Evolutionary conservation across 257 asterid species (phyloP).

Genomic region (Petunia secreta): DNA sequence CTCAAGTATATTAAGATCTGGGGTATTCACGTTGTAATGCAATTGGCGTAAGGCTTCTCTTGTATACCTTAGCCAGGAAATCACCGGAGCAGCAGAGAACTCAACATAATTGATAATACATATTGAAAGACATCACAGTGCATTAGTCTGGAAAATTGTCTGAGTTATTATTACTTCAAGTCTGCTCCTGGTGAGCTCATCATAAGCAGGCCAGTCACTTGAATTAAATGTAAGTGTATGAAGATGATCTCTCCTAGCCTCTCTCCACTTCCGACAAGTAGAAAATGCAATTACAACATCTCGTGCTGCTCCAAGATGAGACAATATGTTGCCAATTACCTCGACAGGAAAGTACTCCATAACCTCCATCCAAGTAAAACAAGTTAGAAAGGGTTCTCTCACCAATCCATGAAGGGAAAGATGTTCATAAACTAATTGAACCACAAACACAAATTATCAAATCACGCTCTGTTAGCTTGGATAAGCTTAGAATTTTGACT

Average conservation of each 20-base stretch:
- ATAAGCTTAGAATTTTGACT: no score
- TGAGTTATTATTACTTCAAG: slow-evolving; percentile 17
- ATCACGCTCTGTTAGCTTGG: neutral
- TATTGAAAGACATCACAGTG: slow-evolving; percentile 20
- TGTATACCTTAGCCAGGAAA: slow-evolving; percentile 24
- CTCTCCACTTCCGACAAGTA: slow-evolving; percentile 24
- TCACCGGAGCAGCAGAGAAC: slow-evolving; percentile 5
- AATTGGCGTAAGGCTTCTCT: slow-evolving; percentile 52
- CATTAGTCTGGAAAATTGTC: slow-evolving; percentile 19
- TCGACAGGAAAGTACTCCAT: slow-evolving; percentile 26
- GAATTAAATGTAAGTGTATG: slow-evolving; percentile 24
- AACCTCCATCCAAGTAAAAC: slow-evolving; percentile 15
- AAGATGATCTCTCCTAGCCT: slow-evolving; percentile 17
- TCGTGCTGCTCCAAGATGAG: slow-evolving; percentile 23
- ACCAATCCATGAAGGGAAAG: neutral
- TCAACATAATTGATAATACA: neutral
- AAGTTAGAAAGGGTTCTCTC: neutral
- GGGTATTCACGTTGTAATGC: slow-evolving; percentile 64
- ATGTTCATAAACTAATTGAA: neutral
- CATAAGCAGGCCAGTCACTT: slow-evolving; percentile 11
- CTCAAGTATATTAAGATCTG: slow-evolving; percentile 72
- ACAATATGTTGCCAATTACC: slow-evolving; percentile 26
- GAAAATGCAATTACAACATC: slow-evolving; percentile 24
- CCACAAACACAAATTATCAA: neutral
- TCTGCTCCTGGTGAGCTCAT: neutral